Evolutionary conservation across 2,329 filamentous ascomycete species (phyloP), one percentile per base, ranked within the genome.

Genomic region (Leptographium procerum): DNA sequence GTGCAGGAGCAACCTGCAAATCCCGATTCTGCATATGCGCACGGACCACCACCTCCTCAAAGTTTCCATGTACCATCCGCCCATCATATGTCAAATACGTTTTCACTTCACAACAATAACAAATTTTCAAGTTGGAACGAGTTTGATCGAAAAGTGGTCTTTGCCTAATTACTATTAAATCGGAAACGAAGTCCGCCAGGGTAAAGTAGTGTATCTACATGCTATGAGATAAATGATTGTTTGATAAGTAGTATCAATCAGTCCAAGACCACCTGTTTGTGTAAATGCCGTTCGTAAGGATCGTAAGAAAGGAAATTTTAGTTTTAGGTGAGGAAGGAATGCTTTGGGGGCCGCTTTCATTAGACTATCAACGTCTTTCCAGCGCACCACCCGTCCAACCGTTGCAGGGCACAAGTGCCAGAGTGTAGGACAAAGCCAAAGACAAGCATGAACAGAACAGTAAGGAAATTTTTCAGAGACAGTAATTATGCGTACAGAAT

Each of bases 301-400:
- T 79, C 77, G 78, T 81, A 75, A 78, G 76, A 80, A 80, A 73
- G 60, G 56, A 61, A 62, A 60, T 45, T 52, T 59, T 56, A 56
- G 40, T 28, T 33, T 36, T 40, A 26, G 33, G 26, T 19, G 19
- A 24, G 13, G 28, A 7, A n/a, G 16, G 40, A 43, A 28, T 26
- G 2, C 22, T 19, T 8, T 24, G 10, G 26, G n/a, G 9, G 26
- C 1, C 22, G 8, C 22, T 33, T 22, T 7, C 16, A 13, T 40
- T 7, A 47, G 50, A 40, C 48, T 31, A 54, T 53, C 54, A 50
- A 43, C 33, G 50, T 36, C 26, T 33, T 28, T n/a, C 34, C 11
- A 11, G 52, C 22, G 33, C 33, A 43, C 31, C 52, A 43, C 31
- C n/a, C 51, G 29, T 31, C 51, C 24, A 19, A 50, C 28, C 47